Base-by-base conservation (phyloP, 2,329 filamentous ascomycete genomes). In the Colletotrichum zoysiae region DNA sequence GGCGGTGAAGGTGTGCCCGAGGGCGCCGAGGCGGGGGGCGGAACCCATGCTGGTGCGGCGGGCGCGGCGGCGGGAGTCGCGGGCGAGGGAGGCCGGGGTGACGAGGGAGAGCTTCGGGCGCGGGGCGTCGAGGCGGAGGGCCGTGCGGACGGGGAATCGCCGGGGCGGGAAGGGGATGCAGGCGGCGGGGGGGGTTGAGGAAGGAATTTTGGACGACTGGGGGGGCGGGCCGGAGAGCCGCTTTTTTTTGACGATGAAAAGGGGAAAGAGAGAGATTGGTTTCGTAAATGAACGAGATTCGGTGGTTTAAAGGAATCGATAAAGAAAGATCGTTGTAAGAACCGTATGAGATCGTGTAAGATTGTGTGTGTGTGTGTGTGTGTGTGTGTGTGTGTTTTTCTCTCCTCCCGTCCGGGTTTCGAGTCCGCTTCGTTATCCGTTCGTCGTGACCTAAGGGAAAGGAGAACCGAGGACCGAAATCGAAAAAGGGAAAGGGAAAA, bases 1-100 rank as follows among this genome's bases (percentile, higher is more conserved):
- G 75, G 90, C 84, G 70, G 93, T 90, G 84, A 97, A 97, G 76
- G 92, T 92, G 76, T 92, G 90, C 80, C 93, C 94, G 75, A 96
- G 84, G 79, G 92, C 92, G 77, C 93, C 92, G 81, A 91, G 84
- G 82, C 86, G 81, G 81, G 89, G 84, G 73, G 81, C 81, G 73
- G 83, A 80, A 71, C 80, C 79, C 85, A 86, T 87, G 77, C 18
- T 56, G 38, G 35, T 8, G 23, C 33, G 26, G 58, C 50, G 51
- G 26, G 23, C 12, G 58, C 42, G 58, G 42, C 42, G 58, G 42
- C 46, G 60, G 55, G 18, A 50, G n/a, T 50, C 60, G 63, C 50
- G 64, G 50, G 77, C 42, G 62, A 74, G 73, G 44, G 74, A 71
- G 56, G 66, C 72, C n/a, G 79, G 74, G 50, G 83, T 86, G 67